Evolutionary conservation across 495 filamentous ascomycete genomes (phyloP).

Genomic region (Immersiella caudata): DNA sequence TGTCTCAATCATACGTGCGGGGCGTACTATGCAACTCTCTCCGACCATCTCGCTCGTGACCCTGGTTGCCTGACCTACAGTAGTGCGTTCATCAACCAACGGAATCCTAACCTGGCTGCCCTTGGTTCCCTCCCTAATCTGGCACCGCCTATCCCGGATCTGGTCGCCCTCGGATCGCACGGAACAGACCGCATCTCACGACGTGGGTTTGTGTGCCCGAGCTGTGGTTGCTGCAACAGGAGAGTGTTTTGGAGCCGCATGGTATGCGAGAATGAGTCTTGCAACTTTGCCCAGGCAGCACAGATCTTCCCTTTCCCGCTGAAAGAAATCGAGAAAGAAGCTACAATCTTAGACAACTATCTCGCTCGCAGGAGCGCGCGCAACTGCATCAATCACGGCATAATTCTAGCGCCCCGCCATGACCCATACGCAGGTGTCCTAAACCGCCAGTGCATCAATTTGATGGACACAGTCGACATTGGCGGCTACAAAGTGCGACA

Average conservation of each 20-base stretch:
- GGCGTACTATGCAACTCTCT: conserved; percentile 57
- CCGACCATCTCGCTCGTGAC: neutral
- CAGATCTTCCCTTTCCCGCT: conserved; percentile 44
- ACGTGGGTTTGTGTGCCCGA: conserved; percentile 70
- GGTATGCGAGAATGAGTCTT: conserved; percentile 59
- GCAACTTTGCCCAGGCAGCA: conserved; percentile 48
- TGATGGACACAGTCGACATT: conserved; percentile 20
- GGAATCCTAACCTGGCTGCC: conserved; percentile 40
- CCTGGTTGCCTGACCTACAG: conserved; percentile 55
- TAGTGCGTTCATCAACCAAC: conserved; percentile 58
- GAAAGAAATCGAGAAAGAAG: conserved; percentile 20
- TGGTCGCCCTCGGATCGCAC: conserved; percentile 6
- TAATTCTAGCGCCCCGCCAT: rapidly evolving
- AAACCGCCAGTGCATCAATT: conserved; percentile 9
- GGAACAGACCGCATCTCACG: conserved; percentile 44
- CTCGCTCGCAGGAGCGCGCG: neutral
- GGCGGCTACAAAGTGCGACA: conserved; percentile 33
- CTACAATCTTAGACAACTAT: neutral
- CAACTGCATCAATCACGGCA: neutral
- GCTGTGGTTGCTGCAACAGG: conserved; percentile 66
- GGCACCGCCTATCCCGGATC: neutral
- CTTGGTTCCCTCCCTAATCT: neutral
- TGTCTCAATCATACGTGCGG: conserved; percentile 64
- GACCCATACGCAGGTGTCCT: conserved; percentile 16
- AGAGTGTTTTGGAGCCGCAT: conserved; percentile 66